Evolutionary conservation across 2,329 filamentous ascomycete genomes (phyloP).

Genomic region (Periconia digitata): DNA sequence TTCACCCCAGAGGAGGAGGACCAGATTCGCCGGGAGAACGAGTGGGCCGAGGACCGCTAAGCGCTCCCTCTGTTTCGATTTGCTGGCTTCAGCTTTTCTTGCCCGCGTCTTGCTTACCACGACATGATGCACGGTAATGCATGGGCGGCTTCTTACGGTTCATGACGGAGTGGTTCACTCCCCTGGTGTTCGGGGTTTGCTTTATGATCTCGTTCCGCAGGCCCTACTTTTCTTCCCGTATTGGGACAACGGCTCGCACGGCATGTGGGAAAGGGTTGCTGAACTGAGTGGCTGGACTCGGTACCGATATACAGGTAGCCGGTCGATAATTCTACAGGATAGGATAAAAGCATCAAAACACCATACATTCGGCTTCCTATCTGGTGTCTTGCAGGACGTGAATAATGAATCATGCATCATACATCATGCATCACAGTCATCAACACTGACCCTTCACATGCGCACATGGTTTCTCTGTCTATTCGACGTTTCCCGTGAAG

Average conservation of each 20-base stretch:
- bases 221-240: not conserved
- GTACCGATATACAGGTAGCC: not conserved
- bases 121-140: not conserved
- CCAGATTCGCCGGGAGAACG: slow-evolving; percentile 68
- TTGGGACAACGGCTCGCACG: not conserved
- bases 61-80: slow-evolving; percentile 2
- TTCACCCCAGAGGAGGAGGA: slow-evolving; percentile 99
- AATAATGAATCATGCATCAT: too few relatives aligned
- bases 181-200: slow-evolving; percentile 9
- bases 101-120: not conserved
- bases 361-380: too few relatives aligned
- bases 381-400: too few relatives aligned
- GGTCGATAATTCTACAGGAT: not conserved
- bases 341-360: not conserved
- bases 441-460: too few relatives aligned
- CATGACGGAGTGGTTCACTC: slow-evolving; percentile 3
- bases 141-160: not conserved
- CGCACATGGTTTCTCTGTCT: not conserved
- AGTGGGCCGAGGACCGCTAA: slow-evolving; percentile 51
- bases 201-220: not conserved
- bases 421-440: too few relatives aligned
- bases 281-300: not conserved
- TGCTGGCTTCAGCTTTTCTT: not conserved
- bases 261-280: not conserved
- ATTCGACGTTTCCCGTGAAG: not conserved